Evolutionary conservation across 1,284 basidiomycete species (phyloP), one percentile per base, ranked within the genome.

Genomic region (Porodaedalea pini): DNA sequence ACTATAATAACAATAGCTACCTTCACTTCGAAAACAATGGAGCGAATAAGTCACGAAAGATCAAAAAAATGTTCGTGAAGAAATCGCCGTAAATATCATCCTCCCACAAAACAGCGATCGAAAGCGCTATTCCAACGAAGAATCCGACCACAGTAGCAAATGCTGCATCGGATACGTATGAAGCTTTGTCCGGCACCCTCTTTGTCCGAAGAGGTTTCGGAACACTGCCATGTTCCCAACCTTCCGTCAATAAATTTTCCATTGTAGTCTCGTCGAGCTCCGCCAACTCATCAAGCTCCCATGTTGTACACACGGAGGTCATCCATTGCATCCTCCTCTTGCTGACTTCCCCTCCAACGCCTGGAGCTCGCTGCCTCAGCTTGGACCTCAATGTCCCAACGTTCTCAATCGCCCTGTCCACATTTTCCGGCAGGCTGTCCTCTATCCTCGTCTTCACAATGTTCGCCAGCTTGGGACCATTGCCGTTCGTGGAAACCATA

Each of bases 401-500:
- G 58, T 83, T 88, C 63, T 81, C 80, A 54, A 98, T 91, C 1
- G 93, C 92, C 48, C 80, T 79, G 32, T 92, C 95, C 17, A 91
- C 85, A 51, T 83, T 74, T 7, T 79, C 78, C 2, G 92, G 89
- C 43, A 99, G 73, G 15, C 79, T 77, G 2, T 73, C 73, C 67
- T 91, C 85, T 63, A 99, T 80, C 63, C 75, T 79, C 62, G 80
- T 78, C 59, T 89, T 82, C 47, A 98, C 84, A 64, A 96, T 78
- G 59, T 88, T 89, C 4, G 96, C 94, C 62, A 98, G 79, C 69
- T 92, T 89, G 6, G 97, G 97, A 3, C 94, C 93, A 65, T 91
- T 88, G 25, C 97, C 97, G 57, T 92, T 93, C 1, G 97, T 99
- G 7, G 93, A 96, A 43, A 99, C 88, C 89, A 98, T 90, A 64